Conservation (phyloP, 805 yeast species). For the Kluyveromyces siamensis region DNA sequence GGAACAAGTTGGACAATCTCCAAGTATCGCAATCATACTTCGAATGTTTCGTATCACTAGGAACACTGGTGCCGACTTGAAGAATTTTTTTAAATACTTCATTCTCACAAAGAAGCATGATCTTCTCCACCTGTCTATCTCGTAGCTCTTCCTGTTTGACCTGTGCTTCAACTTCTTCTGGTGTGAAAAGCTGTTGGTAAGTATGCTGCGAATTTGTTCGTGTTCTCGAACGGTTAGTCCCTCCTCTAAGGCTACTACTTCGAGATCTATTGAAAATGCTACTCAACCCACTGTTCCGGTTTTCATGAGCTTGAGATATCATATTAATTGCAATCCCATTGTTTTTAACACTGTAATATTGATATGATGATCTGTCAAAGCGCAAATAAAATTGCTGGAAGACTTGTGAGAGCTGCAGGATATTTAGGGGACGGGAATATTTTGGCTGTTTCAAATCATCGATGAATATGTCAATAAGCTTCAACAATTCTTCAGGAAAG, state of each 20-base stretch:
- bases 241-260: slow-evolving; percentile 19
- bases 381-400: slow-evolving; percentile 25
- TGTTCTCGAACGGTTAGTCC: slow-evolving; percentile 19
- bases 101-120: slow-evolving; percentile 25
- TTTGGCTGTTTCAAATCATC: slow-evolving; percentile 29
- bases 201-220: slow-evolving; percentile 19
- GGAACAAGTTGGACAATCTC: slow-evolving; percentile 11
- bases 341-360: slow-evolving; percentile 10
- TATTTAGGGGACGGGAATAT: slow-evolving; percentile 23
- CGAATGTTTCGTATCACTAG: slow-evolving; percentile 6
- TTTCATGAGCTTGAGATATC: slow-evolving; percentile 21
- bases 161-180: slow-evolving; percentile 25
- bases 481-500: slow-evolving; percentile 22
- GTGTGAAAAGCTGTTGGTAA: slow-evolving; percentile 20
- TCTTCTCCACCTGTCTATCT: slow-evolving; percentile 20
- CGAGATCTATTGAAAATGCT: slow-evolving; percentile 29
- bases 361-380: slow-evolving; percentile 25
- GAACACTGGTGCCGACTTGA: slow-evolving; percentile 26
- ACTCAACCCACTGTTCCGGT: slow-evolving; percentile 27
- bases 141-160: slow-evolving; percentile 18
- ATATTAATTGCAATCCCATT: slow-evolving; percentile 3
- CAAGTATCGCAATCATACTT: slow-evolving; percentile 13
- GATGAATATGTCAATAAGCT: slow-evolving; percentile 21
- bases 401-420: slow-evolving; percentile 21
- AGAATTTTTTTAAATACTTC: slow-evolving; percentile 20